Evolutionary conservation across 2,329 filamentous ascomycete genomes (phyloP).

Genomic region (Aspergillus sp.): DNA sequence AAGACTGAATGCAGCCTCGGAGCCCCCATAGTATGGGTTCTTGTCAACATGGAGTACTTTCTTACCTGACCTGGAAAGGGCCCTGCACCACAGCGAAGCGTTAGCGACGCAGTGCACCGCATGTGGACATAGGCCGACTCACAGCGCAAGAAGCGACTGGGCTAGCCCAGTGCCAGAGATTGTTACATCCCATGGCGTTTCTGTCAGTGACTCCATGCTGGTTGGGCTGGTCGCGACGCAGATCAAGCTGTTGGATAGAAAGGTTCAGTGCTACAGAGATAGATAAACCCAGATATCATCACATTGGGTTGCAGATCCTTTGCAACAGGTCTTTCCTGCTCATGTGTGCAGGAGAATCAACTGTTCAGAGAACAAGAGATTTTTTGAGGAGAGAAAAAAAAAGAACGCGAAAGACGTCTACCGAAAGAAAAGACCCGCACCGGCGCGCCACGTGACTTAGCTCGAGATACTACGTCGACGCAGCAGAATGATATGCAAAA

Average conservation of each 20-base stretch:
- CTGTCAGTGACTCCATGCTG: slow-evolving; percentile 67
- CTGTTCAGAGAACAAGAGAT: slow-evolving; percentile 7
- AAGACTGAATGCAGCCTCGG: slow-evolving; percentile 80
- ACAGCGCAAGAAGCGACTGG: slow-evolving; percentile 77
- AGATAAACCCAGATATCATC: slow-evolving; percentile 16
- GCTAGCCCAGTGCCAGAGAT: slow-evolving; percentile 74
- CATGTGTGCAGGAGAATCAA: slow-evolving; percentile 13
- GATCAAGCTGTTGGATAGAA: slow-evolving; percentile 15
- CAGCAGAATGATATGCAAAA: no score
- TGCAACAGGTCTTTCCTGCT: slow-evolving; percentile 7
- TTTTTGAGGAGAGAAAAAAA: slow-evolving; percentile 8
- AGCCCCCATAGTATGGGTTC: slow-evolving; percentile 81
- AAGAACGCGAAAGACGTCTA: slow-evolving; percentile 10
- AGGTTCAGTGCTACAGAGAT: slow-evolving; percentile 10
- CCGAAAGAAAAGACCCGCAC: slow-evolving; percentile 14
- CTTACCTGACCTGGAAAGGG: slow-evolving; percentile 86
- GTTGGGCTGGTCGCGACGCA: slow-evolving; percentile 7
- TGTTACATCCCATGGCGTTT: slow-evolving; percentile 73
- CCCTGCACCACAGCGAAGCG: slow-evolving; percentile 57
- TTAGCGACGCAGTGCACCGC: slow-evolving; percentile 37
- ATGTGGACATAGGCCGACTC: slow-evolving; percentile 23
- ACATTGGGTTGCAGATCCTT: slow-evolving; percentile 12
- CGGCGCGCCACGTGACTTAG: slow-evolving; percentile 14
- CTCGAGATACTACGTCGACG: not conserved
- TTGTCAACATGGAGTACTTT: slow-evolving; percentile 85